Evolutionary conservation across 805 yeast species (phyloP), one percentile per base, ranked within the genome.

Genomic region (Wickerhamomyces silvicola): DNA sequence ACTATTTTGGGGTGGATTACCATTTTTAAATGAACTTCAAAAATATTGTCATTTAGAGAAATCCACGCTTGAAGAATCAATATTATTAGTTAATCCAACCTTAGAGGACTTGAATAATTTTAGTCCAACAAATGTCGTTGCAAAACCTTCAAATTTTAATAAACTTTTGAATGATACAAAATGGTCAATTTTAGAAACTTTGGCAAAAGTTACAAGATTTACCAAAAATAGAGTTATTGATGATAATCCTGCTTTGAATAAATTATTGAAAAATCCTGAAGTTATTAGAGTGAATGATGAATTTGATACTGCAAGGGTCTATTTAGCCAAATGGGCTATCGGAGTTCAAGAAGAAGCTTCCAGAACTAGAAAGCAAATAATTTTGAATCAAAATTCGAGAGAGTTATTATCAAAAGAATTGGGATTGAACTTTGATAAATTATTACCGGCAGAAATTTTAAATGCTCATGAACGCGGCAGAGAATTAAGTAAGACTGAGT

Each of bases 241-340:
- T 33, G 69, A 67, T 19, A 52, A 72, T 5, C 92, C 94, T 1
- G 64, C 70, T 2, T 54, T 69, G 16, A 72, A 71, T 44, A 71
- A 71, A 32, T 56, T 82, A 39, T 62, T 90, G 26, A 70, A 65
- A 35, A 78, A 79, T 41, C 92, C 95, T 1, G 94, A 85, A 46
- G 94, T 90, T 10, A 71, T 69, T 46, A 74, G 70, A 35, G 73
- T 90, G 17, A 84, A 92, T 37, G 83, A 85, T 41, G 97, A 90
- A 41, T 92, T 88, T 52, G 97, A 88, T 50, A 78, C 90, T 31
- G 97, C 97, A 0, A 72, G 88, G 33, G 81, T 87, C 4, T 90
- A 86, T 54, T 64, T 90, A 37, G 97, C 97, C 5, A 88, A 87
- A 60, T 92, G 97, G 97, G 97, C 97, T 0, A 70, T 85, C 45